These are phyloP conservation scores for Diplosphaera chodatii DNA, from an alignment of 139 green algal genomes.

Conservation along the genomic window DNA sequence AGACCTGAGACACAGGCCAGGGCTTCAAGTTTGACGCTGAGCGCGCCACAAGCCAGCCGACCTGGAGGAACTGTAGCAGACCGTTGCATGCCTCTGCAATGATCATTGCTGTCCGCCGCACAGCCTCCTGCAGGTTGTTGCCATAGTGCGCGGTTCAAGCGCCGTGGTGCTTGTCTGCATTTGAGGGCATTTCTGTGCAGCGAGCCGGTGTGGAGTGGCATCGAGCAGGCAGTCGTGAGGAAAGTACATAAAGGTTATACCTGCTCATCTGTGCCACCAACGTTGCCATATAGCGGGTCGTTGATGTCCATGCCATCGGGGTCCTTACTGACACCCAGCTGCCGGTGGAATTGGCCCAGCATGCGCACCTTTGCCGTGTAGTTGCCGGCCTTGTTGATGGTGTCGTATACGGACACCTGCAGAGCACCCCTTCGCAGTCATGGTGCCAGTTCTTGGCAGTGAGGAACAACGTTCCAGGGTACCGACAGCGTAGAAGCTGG, in stretches of 20 bases:
- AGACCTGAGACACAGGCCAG: too few species aligned
- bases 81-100: slow-evolving; percentile 29
- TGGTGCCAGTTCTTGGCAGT: too few species aligned
- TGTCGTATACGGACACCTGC: slow-evolving; percentile 68
- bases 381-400: slow-evolving; percentile 42
- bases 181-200: too few species aligned
- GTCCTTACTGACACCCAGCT: slow-evolving; percentile 1
- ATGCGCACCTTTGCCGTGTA: slow-evolving; percentile 59
- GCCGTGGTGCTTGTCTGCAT: too few species aligned
- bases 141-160: too few species aligned
- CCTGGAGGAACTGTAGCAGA: slow-evolving; percentile 37
- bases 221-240: too few species aligned
- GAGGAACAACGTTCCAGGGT: too few species aligned
- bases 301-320: slow-evolving; percentile 61
- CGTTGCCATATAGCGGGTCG: slow-evolving; percentile 80
- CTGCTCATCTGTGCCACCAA: slow-evolving; percentile 47
- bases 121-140: slow-evolving; percentile 11
- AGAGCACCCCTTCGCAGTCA: background rate
- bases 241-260: too few species aligned
- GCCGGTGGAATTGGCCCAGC: slow-evolving; percentile 58
- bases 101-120: slow-evolving; percentile 12
- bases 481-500: too few species aligned
- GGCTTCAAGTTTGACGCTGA: too few species aligned
- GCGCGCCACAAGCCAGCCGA: too few species aligned
- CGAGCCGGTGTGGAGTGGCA: too few species aligned